phyloP scores from a whole-genome alignment of 148 eudicot species.

The Fagopyrum esculentum region DNA sequence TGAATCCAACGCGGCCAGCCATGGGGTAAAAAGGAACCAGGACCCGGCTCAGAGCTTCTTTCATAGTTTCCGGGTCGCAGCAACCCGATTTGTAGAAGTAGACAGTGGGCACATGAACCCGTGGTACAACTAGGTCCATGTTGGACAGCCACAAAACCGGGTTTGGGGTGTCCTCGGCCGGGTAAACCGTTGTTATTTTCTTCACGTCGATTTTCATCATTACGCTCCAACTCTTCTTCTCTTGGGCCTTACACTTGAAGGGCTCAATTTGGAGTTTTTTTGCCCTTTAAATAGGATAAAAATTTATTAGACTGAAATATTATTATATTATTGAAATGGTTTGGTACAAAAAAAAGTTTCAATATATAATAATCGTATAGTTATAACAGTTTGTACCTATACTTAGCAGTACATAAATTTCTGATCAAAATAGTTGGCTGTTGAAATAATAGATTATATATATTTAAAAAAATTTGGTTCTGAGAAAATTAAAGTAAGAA shows the following conservation, averaged over 20 bases:
- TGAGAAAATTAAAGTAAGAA: neutral
- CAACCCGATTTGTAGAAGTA: neutral
- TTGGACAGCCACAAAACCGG: constrained; percentile 2
- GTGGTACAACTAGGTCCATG: constrained; percentile 6
- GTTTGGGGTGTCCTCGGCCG: constrained; percentile 4
- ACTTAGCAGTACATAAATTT: neutral
- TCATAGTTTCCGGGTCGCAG: neutral
- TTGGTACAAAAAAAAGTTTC: neutral
- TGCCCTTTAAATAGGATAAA: neutral
- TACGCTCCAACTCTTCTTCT: neutral
- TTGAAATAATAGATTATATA: neutral
- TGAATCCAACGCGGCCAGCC: neutral
- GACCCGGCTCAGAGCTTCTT: neutral
- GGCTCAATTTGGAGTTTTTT: neutral
- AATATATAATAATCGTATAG: neutral
- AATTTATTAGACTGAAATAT: neutral
- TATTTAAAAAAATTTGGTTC: neutral
- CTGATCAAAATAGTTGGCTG: no score
- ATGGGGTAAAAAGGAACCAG: constrained; percentile 5
- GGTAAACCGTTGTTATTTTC: constrained; percentile 6
- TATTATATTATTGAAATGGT: neutral
- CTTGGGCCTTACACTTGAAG: neutral
- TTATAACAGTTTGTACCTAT: neutral
- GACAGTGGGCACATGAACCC: constrained; percentile 2
- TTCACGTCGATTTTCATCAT: constrained; percentile 5